These are phyloP conservation scores for Polygonum maritimum DNA, from an alignment of 148 eudicot species.

Conservation along the genomic window DNA sequence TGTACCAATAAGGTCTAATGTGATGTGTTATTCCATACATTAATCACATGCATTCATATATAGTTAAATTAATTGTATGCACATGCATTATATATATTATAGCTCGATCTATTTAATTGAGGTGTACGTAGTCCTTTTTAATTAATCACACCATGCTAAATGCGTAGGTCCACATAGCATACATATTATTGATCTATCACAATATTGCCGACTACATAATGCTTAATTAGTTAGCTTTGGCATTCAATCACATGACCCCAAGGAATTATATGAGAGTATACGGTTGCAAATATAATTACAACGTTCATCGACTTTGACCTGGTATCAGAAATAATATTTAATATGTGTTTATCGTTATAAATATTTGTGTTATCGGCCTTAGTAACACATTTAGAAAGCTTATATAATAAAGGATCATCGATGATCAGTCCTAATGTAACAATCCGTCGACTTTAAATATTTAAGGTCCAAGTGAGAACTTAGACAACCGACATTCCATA, in stretches of 20 bases:
- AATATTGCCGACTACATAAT: not conserved
- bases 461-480: too few species aligned
- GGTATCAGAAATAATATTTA: too few species aligned
- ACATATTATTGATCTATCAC: not conserved
- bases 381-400: too few species aligned
- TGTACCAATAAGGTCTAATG: not conserved
- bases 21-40: not conserved
- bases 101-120: not conserved
- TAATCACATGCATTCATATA: not conserved
- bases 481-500: too few species aligned
- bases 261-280: not conserved
- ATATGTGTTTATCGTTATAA: too few species aligned
- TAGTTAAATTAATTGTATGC: not conserved
- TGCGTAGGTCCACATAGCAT: not conserved
- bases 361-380: too few species aligned
- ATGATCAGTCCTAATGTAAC: too few species aligned
- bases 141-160: slow-evolving; percentile 7
- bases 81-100: not conserved
- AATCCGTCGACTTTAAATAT: too few species aligned
- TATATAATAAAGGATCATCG: too few species aligned
- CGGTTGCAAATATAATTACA: too few species aligned
- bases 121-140: not conserved
- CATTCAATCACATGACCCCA: not conserved
- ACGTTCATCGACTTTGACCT: too few species aligned
- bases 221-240: not conserved